phyloP scores from a whole-genome alignment of 2,329 filamentous ascomycete genomes.

The Xylaria sp. region DNA sequence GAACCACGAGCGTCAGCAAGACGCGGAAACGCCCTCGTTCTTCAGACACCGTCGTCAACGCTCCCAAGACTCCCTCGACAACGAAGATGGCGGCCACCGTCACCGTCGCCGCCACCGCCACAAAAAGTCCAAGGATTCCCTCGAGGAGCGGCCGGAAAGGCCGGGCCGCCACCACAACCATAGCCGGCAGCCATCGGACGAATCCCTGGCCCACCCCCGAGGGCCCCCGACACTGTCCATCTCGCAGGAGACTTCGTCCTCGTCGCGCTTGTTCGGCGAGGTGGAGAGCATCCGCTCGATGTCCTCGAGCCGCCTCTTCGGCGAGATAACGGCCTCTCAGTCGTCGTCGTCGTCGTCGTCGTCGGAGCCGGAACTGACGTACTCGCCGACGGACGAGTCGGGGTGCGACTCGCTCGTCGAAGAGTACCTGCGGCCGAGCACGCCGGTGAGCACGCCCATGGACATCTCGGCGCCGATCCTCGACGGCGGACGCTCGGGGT shows the following conservation, averaged over 20 bases:
- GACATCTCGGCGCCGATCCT: conserved; percentile 56
- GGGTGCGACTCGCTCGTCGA: conserved; percentile 32
- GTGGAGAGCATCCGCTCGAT: conserved; percentile 34
- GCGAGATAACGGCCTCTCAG: conserved; percentile 34
- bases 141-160: conserved; percentile 24
- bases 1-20: conserved; percentile 30
- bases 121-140: conserved; percentile 30
- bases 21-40: conserved; percentile 20
- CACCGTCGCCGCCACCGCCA: conserved; percentile 30
- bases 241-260: conserved; percentile 30
- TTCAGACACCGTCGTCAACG: conserved; percentile 18
- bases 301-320: conserved; percentile 35
- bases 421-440: conserved; percentile 37
- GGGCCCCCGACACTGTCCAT: conserved; percentile 27
- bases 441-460: conserved; percentile 30
- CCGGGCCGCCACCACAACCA: conserved; percentile 27
- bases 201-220: conserved; percentile 20
- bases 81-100: conserved; percentile 23
- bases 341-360: too few species aligned
- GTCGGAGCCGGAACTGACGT: conserved; percentile 37
- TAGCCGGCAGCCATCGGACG: conserved; percentile 30
- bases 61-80: conserved; percentile 29
- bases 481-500: conserved; percentile 46
- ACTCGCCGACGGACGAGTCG: conserved; percentile 36
- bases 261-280: conserved; percentile 35